Base-by-base conservation (phyloP, 495 filamentous ascomycete genomes). In the Terfezia boudieri region DNA sequence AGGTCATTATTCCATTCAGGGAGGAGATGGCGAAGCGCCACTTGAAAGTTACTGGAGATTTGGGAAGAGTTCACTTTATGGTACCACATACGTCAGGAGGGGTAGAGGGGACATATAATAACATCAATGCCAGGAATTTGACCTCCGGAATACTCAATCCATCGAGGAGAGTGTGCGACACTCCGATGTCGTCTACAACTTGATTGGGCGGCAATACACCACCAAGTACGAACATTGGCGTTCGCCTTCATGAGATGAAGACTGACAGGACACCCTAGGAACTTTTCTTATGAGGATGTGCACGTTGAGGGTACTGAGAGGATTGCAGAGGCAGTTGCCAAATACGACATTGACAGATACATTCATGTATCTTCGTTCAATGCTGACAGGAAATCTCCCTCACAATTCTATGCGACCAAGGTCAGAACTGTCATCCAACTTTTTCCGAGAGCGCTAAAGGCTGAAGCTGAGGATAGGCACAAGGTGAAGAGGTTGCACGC, bases 11-110 rank as follows among this genome's bases (percentile, higher is more conserved):
- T 55, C 90, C 90, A 49, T 99, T 78, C 75, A 80, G 90, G 36
- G 90, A 99, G 71, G 92, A 96, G 71, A 94, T 94, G 87, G 72
- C 80, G 55, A 96, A 94, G 77, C 81, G 90, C 60, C 87, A 96
- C 71, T 73, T 99, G 67, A 99, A 94, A 70, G 77, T 93, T 53
- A 75, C 86, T 41, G 90, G 90, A 69, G 90, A 99, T 73, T 73
- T 99, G 48, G 90, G 90, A 51, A 76, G 81, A 57, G 77, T 99
- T 41, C 71, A 81, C 58, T 94, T 96, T 69, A 74, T 88, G 61
- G 86, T 89, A 71, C 7, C 7, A 7, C 55, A 67, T 37, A 20
- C 9, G 17, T 11, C 35, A 59, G 46, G 9, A 10, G 20, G 46
- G 32, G 46, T 36, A 41, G 8, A 37, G 8, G 26, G 50, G 38